Percentiles rank a stretch among this genome's conserved stretches.
phyloP scores from a whole-genome alignment of 176 grass and related monocot genomes.

The Triticum turgidum region DNA sequence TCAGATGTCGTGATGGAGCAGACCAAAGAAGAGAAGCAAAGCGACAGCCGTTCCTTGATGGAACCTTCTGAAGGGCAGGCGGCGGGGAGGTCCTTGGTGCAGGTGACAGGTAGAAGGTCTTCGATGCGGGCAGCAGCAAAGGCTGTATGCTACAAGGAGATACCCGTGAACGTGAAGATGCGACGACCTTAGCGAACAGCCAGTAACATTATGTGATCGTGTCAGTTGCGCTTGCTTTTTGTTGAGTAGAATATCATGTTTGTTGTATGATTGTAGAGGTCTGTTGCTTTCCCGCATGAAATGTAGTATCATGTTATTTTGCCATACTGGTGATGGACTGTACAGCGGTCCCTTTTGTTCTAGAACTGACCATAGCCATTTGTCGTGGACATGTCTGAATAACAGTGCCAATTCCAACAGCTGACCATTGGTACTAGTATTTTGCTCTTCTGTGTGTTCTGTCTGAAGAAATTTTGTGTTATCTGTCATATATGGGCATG shows the following conservation, averaged over 20 bases:
- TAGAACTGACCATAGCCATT: neutral
- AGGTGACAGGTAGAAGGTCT: conserved; percentile 26
- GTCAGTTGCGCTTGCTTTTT: neutral
- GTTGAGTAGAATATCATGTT: conserved; percentile 11
- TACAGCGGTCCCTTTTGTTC: neutral
- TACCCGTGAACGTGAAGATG: conserved; percentile 62
- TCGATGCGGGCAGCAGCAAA: conserved; percentile 51
- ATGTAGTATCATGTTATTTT: neutral
- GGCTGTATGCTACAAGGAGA: conserved; percentile 57
- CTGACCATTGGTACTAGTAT: neutral
- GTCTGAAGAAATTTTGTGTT: neutral
- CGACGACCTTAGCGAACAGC: conserved; percentile 25
- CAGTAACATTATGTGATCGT: neutral
- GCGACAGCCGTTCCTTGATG: neutral
- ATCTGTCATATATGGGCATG: neutral
- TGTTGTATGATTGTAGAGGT: neutral
- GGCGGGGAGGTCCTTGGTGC: conserved; percentile 24
- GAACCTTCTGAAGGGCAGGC: neutral
- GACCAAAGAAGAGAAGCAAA: neutral
- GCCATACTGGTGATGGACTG: neutral
- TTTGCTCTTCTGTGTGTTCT: neutral
- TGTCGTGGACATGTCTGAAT: neutral
- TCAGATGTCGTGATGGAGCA: neutral
- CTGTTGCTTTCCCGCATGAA: neutral
- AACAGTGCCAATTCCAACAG: neutral